Evolutionary conservation across 768 basidiomycete genomes (phyloP).

Genomic region (Mycena maculata): DNA sequence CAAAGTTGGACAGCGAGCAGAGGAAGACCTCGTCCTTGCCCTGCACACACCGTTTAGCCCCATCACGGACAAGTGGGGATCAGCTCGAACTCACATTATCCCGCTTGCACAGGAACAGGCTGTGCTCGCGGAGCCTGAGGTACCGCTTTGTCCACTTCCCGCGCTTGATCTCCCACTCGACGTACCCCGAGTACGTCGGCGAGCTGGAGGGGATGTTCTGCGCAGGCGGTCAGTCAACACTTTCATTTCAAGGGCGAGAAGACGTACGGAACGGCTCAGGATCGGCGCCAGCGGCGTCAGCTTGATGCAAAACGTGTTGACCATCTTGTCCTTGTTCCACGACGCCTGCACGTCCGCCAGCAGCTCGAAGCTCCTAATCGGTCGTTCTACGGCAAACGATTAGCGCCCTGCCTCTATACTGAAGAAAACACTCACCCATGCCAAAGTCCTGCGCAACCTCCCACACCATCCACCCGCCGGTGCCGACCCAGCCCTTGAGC

Average conservation of each 20-base stretch:
- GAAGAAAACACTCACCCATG: constrained; percentile 69
- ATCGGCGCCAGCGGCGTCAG: constrained; percentile 71
- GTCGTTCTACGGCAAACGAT: constrained; percentile 72
- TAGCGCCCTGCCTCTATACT: constrained; percentile 22
- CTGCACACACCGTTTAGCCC: constrained; percentile 52
- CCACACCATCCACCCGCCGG: constrained; percentile 88
- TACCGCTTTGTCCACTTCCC: constrained; percentile 97
- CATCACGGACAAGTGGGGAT: constrained; percentile 5
- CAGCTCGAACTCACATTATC: constrained; percentile 79
- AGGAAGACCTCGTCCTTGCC: constrained; percentile 86
- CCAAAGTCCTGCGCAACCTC: constrained; percentile 93
- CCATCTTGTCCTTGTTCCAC: constrained; percentile 87
- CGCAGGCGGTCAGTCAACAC: constrained; percentile 27
- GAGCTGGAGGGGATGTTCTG: constrained; percentile 59
- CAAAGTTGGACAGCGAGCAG: constrained; percentile 90
- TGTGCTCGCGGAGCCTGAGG: constrained; percentile 88
- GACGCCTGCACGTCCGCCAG: constrained; percentile 81
- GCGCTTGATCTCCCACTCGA: constrained; percentile 91
- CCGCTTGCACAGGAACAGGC: constrained; percentile 88
- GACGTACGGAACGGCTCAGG: constrained; percentile 70
- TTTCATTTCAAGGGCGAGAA: constrained; percentile 4
- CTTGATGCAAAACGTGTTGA: constrained; percentile 86
- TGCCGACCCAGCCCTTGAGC: constrained; percentile 67
- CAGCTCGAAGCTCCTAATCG: constrained; percentile 89
- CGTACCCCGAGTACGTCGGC: constrained; percentile 66